Conservation (phyloP, 2,329 filamentous ascomycete species). For the Neonectria sp. region DNA sequence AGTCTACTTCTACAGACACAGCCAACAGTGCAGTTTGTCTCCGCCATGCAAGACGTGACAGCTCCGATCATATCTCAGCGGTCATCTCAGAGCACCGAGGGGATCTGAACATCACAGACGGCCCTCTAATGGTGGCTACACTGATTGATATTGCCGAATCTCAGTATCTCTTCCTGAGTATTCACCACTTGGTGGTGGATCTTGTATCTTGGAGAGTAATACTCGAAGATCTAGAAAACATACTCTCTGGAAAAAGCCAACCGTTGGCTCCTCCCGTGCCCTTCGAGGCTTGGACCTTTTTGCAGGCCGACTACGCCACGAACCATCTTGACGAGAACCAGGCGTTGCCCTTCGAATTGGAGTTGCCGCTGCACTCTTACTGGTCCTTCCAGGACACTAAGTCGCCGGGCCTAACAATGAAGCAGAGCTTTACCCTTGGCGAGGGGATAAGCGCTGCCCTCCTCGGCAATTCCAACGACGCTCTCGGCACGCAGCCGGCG, state of each 20-base stretch:
- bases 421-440: conserved; percentile 12
- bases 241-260: neutral
- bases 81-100: conserved; percentile 20
- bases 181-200: conserved; percentile 29
- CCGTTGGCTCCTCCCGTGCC: too few relatives aligned
- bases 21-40: conserved; percentile 9
- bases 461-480: conserved; percentile 20
- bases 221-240: conserved; percentile 22
- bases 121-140: conserved; percentile 12
- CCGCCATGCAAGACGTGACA: conserved; percentile 5
- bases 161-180: conserved; percentile 19
- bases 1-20: neutral
- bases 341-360: too few relatives aligned
- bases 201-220: conserved; percentile 28
- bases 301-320: conserved; percentile 1
- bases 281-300: too few relatives aligned
- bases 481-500: conserved; percentile 23
- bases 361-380: too few relatives aligned
- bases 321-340: too few relatives aligned
- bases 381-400: too few relatives aligned
- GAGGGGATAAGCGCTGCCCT: conserved; percentile 13
- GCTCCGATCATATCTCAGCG: conserved; percentile 13
- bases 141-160: conserved; percentile 18
- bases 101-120: conserved; percentile 12
- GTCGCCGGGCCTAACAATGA: neutral